Percentiles rank a stretch among this genome's conserved stretches.
Evolutionary conservation across 106 monocot species (phyloP).

Genomic region (Ottelia alismoides): DNA sequence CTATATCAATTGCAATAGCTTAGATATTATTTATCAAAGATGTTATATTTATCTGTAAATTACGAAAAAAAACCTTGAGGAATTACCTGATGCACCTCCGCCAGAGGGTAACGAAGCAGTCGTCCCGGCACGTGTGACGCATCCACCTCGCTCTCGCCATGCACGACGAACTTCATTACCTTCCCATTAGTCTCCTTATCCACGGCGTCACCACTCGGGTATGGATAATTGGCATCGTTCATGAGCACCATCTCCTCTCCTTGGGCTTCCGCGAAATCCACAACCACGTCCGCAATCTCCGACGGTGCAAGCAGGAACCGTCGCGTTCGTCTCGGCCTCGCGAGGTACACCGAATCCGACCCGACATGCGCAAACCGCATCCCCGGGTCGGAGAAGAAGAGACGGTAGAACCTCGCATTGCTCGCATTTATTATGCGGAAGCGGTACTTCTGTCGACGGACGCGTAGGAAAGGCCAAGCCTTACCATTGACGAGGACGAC

Average conservation of each 20-base stretch:
- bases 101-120: slow-evolving; percentile 5
- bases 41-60: no score
- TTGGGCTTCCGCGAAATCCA: slow-evolving; percentile 40
- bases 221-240: slow-evolving; percentile 51
- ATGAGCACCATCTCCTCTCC: slow-evolving; percentile 13
- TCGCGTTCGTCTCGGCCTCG: slow-evolving; percentile 8
- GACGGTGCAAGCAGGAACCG: slow-evolving; percentile 48
- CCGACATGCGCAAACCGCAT: slow-evolving; percentile 32
- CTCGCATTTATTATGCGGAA: slow-evolving; percentile 89
- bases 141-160: slow-evolving; percentile 5
- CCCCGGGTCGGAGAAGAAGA: slow-evolving; percentile 9
- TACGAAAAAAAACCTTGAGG: no score
- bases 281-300: slow-evolving; percentile 55
- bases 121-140: slow-evolving; percentile 18
- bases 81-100: background rate
- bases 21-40: no score
- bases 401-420: slow-evolving; percentile 64
- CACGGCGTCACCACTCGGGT: slow-evolving; percentile 37
- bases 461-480: slow-evolving; percentile 62
- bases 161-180: slow-evolving; percentile 44
- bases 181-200: slow-evolving; percentile 28
- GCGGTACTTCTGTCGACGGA: slow-evolving; percentile 42
- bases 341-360: slow-evolving; percentile 37
- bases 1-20: no score
- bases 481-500: slow-evolving; percentile 88